phyloP scores from a whole-genome alignment of 2,329 filamentous ascomycete genomes.

The Microdochium paspali region DNA sequence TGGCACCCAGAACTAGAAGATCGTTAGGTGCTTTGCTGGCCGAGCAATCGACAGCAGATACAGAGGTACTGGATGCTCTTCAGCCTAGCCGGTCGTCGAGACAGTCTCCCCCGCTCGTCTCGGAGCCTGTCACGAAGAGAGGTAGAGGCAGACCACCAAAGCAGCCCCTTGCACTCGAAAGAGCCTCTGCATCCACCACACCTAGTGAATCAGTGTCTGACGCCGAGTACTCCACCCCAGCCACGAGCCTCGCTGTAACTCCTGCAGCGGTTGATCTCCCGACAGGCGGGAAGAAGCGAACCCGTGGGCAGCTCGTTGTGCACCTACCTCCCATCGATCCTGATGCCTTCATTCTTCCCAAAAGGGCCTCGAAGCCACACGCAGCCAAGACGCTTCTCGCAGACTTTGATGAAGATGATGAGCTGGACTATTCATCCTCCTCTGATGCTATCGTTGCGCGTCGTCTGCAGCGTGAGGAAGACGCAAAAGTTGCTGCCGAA shows the following conservation, averaged over 20 bases:
- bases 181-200: background rate
- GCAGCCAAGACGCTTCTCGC: constrained; percentile 12
- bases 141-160: constrained; percentile 19
- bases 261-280: constrained; percentile 19
- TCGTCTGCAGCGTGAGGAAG: constrained; percentile 16
- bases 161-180: constrained; percentile 6
- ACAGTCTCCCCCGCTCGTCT: background rate
- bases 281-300: constrained; percentile 5
- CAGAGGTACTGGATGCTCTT: background rate
- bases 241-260: constrained; percentile 31
- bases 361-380: background rate
- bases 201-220: constrained; percentile 16
- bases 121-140: constrained; percentile 10
- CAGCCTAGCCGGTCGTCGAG: background rate
- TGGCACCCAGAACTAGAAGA: constrained; percentile 14
- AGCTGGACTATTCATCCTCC: constrained; percentile 14
- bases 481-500: constrained; percentile 3
- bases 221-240: constrained; percentile 30
- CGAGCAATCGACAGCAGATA: background rate
- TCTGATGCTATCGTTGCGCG: constrained; percentile 8
- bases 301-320: constrained; percentile 15
- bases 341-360: constrained; percentile 22
- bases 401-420: constrained; percentile 19
- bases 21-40: constrained; percentile 3
- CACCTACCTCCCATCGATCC: constrained; percentile 33